Evolutionary conservation across 352 stramenopile genomes (phyloP), one percentile per base, ranked within the genome.

Genomic region (Globisporangium paddicum): DNA sequence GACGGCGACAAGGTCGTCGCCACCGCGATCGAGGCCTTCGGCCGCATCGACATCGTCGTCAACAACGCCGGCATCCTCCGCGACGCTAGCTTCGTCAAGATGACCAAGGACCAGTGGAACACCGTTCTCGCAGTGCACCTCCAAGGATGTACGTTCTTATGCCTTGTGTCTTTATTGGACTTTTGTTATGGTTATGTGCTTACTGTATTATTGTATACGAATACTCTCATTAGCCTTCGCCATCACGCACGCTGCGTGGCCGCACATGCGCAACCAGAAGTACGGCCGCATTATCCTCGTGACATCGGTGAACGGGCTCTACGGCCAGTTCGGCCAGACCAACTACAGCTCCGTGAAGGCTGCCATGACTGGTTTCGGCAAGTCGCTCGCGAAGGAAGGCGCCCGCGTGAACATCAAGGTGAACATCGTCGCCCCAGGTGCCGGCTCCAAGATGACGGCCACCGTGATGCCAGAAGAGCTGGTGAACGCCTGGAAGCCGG

Each of bases 31-130:
- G 61, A 79, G 35, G 69, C 55, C 34, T 95, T 82, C 38, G 81
- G 79, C 19, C 82, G 86, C 55, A 72, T 95, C 23, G 85, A 95
- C 56, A 93, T 95, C 30, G 40, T 95, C n/a, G 77, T 93, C 40
- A 95, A 95, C 77, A 99, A 99, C 72, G 96, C 96, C 13, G 95
- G 90, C 10, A 96, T 98, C 65, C 66, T 99, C 76, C 81, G 96
- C 66, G 71, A 97, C 83, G 75, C 90, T 60, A 82, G 68, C 50
- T 97, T 97, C 66, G 65, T 74, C 64, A 96, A 96, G 72, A 96
- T 97, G 89, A 86, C 69, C 41, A 86, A 96, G 62, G 72, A 84
- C 19, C 75, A 96, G 58, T 97, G 87, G 86, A 88, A 96, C 62
- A 71, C 79, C 45, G 85, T 97, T 48, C 74, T 95, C n/a, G 74